A percentile compares a stretch with the other conserved stretches of the same genome.
Conservation (phyloP, 768 basidiomycete species). For the Piloderma croceum region DNA sequence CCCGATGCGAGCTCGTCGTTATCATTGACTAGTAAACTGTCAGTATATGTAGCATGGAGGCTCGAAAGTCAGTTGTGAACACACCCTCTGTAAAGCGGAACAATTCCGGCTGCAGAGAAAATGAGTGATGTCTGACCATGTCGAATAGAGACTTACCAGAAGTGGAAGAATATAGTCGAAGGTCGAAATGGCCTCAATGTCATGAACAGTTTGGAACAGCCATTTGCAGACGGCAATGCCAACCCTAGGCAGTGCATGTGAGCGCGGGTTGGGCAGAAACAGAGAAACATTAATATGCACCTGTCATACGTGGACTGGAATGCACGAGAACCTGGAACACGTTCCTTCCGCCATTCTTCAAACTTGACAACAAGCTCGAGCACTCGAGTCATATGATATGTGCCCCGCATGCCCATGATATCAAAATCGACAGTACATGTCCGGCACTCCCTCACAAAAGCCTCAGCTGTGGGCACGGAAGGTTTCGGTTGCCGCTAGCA, state of each 20-base stretch:
- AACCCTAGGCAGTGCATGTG: conserved; percentile 41
- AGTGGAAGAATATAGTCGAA: conserved; percentile 82
- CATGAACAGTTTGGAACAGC: conserved; percentile 69
- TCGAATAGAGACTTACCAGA: conserved; percentile 45
- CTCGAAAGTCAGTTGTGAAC: conserved; percentile 8
- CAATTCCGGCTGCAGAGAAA: conserved; percentile 55
- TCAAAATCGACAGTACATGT: conserved; percentile 51
- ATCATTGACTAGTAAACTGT: conserved; percentile 49
- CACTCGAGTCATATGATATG: conserved; percentile 55
- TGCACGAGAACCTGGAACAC: conserved; percentile 69
- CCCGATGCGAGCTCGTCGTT: conserved; percentile 64
- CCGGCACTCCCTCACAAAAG: conserved; percentile 66
- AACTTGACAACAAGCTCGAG: conserved; percentile 57
- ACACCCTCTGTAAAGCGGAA: conserved; percentile 70
- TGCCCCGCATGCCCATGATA: conserved; percentile 68
- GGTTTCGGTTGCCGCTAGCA: conserved; percentile 59
- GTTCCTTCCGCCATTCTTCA: conserved; percentile 62
- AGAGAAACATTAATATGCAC: conserved; percentile 29
- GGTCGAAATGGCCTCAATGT: conserved; percentile 66
- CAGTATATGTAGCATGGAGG: conserved; percentile 5
- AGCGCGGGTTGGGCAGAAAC: too few relatives aligned
- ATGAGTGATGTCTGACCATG: too few relatives aligned
- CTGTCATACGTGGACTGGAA: conserved; percentile 85
- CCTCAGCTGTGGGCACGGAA: conserved; percentile 53
- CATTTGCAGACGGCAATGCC: conserved; percentile 69